phyloP scores from a whole-genome alignment of 176 grass and related monocot species.

The Triticum turgidum region DNA sequence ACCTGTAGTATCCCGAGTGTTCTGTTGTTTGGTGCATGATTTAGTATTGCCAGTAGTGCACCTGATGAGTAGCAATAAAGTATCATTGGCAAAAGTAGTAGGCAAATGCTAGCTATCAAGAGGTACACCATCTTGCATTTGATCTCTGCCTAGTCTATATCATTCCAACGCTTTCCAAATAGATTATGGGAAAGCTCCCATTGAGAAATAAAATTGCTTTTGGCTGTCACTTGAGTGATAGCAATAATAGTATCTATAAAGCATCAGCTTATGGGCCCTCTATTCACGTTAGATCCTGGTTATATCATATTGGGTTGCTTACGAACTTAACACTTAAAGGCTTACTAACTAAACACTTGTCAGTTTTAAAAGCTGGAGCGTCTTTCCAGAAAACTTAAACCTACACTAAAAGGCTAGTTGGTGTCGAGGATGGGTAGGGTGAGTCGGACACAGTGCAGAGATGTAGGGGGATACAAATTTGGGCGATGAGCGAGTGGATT shows the following conservation, averaged over 20 bases:
- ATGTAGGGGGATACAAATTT: not conserved
- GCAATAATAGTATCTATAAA: not conserved
- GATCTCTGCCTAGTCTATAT: not conserved
- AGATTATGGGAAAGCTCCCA: not conserved
- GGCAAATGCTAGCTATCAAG: slow-evolving; percentile 2
- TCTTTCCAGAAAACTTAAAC: not conserved
- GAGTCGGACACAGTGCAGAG: not conserved
- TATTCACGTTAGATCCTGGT: not conserved
- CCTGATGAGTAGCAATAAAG: slow-evolving; percentile 43
- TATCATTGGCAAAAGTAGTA: slow-evolving; percentile 3
- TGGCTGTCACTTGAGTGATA: not conserved
- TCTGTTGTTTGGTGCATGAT: slow-evolving; percentile 67
- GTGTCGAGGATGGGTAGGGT: not conserved
- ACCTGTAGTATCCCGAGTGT: slow-evolving; percentile 83
- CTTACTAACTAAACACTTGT: not conserved
- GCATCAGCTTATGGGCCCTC: not conserved
- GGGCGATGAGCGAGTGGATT: not conserved
- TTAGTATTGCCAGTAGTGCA: slow-evolving; percentile 76
- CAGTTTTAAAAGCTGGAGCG: too few species aligned
- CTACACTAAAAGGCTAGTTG: not conserved
- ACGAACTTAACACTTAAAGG: too few species aligned
- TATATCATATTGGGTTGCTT: not conserved
- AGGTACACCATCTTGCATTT: not conserved
- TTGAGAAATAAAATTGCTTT: slow-evolving; percentile 3
- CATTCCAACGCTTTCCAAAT: not conserved